A percentile compares a stretch with the other conserved stretches of the same genome.
phyloP scores from a whole-genome alignment of 1,284 basidiomycete genomes.

The Ceratobasidium theobromae region DNA sequence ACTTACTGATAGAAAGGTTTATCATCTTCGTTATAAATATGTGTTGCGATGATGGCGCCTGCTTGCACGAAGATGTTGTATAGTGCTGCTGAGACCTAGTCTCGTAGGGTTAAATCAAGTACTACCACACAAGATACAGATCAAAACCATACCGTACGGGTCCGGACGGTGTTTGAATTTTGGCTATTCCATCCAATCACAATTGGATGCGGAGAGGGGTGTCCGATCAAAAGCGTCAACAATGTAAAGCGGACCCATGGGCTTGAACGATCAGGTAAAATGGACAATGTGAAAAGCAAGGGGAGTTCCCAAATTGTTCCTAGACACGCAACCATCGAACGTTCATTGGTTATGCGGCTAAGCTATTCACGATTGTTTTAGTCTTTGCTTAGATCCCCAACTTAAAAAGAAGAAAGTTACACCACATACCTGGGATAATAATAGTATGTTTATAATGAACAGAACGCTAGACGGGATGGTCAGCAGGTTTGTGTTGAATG shows the following conservation, averaged over 20 bases:
- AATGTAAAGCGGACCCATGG: conserved; percentile 26
- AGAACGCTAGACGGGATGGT: conserved; percentile 38
- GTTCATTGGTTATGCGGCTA: conserved; percentile 18
- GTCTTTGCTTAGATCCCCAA: neutral
- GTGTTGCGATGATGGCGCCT: conserved; percentile 24
- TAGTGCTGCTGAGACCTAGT: conserved; percentile 8
- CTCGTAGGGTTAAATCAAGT: neutral
- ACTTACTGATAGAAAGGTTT: conserved; percentile 28
- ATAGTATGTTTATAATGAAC: conserved; percentile 24
- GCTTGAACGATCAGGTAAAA: neutral
- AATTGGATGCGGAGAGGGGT: conserved; percentile 30
- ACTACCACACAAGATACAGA: neutral
- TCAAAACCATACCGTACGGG: conserved; percentile 10
- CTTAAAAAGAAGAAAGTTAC: neutral
- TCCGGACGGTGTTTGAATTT: conserved; percentile 31
- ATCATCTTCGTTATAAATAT: conserved; percentile 28
- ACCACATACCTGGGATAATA: neutral
- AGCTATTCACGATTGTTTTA: neutral
- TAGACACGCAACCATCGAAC: conserved; percentile 7
- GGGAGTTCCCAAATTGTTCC: conserved; percentile 25
- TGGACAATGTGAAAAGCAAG: conserved; percentile 4
- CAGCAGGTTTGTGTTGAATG: conserved; percentile 40
- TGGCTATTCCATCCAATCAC: conserved; percentile 29
- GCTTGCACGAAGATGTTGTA: conserved; percentile 32
- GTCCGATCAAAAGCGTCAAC: conserved; percentile 25